A percentile compares a stretch with the other conserved stretches of the same genome.
Conservation (phyloP, 2,329 filamentous ascomycete species). For the Mariannaea sp. region DNA sequence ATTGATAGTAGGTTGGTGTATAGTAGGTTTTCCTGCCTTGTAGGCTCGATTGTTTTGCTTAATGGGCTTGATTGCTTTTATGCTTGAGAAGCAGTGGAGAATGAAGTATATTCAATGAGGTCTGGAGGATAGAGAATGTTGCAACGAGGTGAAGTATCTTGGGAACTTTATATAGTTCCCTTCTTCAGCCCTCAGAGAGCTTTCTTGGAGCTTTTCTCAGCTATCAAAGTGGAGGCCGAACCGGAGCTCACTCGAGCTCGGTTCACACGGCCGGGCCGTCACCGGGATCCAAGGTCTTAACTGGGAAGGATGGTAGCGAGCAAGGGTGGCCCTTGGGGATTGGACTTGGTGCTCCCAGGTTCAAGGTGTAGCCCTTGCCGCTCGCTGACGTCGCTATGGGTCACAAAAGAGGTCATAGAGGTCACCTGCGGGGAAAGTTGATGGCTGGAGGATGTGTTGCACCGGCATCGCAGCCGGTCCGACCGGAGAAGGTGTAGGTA, state of each 20-base stretch:
- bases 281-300: conserved; percentile 10
- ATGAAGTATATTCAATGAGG: background rate
- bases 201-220: background rate
- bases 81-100: background rate
- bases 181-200: conserved; percentile 1
- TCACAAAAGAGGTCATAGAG: conserved; percentile 10
- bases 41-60: background rate
- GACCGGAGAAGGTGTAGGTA: conserved; percentile 17
- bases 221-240: no score
- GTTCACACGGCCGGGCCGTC: conserved; percentile 12
- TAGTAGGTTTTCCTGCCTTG: background rate
- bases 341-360: background rate
- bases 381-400: conserved; percentile 17
- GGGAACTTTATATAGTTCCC: conserved; percentile 11
- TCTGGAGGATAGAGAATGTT: background rate
- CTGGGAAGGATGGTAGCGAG: no score
- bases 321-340: background rate
- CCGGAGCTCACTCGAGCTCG: conserved; percentile 10
- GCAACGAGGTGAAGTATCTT: background rate
- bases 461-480: conserved; percentile 16
- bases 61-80: background rate
- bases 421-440: conserved; percentile 16
- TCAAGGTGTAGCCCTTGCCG: conserved; percentile 5
- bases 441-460: conserved; percentile 6
- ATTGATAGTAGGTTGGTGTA: background rate